These are phyloP conservation scores for Pestalotiopsis fici DNA, from an alignment of 2,329 filamentous ascomycete species.

Conservation along the genomic window DNA sequence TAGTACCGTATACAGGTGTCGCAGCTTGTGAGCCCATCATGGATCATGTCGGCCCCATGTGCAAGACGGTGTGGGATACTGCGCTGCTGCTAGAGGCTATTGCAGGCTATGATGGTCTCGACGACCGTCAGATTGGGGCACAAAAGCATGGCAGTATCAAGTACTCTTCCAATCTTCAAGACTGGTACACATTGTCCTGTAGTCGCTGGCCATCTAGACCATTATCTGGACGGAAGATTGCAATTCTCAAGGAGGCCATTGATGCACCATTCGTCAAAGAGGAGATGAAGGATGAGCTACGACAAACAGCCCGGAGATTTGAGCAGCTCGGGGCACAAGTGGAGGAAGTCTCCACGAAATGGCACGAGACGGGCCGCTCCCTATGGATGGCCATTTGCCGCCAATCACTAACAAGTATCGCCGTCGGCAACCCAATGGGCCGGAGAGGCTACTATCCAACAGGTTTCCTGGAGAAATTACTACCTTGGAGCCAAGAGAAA, in stretches of 20 bases:
- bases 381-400: slow-evolving; percentile 29
- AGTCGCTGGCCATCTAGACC: background rate
- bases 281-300: too few relatives aligned
- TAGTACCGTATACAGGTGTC: slow-evolving; percentile 53
- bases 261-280: too few relatives aligned
- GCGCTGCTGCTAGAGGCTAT: slow-evolving; percentile 45
- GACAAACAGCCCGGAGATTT: too few relatives aligned
- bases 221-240: too few relatives aligned
- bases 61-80: slow-evolving; percentile 38
- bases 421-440: too few relatives aligned
- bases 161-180: slow-evolving; percentile 18
- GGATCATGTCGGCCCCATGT: slow-evolving; percentile 50
- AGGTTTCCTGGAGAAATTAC: too few relatives aligned
- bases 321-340: slow-evolving; percentile 24
- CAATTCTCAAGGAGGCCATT: too few relatives aligned
- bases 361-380: slow-evolving; percentile 23
- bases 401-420: slow-evolving; percentile 25
- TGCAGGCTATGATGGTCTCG: slow-evolving; percentile 48
- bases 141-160: slow-evolving; percentile 20
- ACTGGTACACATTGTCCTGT: background rate
- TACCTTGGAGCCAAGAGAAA: too few relatives aligned
- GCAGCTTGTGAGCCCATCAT: slow-evolving; percentile 49
- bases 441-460: too few relatives aligned
- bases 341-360: slow-evolving; percentile 19
- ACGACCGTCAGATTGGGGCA: slow-evolving; percentile 37